Evolutionary conservation across 2,329 filamentous ascomycete species (phyloP).

Genomic region (Stromatinia cepivora): DNA sequence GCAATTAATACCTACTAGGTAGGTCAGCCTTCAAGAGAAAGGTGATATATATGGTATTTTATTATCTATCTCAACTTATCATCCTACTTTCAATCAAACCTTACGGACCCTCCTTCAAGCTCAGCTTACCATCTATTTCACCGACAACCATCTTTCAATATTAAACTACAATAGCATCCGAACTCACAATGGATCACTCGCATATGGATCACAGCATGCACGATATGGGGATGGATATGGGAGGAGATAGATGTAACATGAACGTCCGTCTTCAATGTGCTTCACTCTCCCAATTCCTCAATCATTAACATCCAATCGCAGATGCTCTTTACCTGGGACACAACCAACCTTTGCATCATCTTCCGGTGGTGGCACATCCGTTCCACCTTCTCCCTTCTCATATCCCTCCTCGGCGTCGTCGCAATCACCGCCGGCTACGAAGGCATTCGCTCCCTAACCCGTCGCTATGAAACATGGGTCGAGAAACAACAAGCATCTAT

Average conservation of each 20-base stretch:
- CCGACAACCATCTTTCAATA: not conserved
- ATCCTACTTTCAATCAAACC: not conserved
- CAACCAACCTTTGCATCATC: conserved; percentile 90
- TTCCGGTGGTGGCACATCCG: conserved; percentile 89
- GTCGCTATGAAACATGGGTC: conserved; percentile 67
- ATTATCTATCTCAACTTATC: not conserved
- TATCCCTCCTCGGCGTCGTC: conserved; percentile 81
- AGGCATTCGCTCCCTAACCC: conserved; percentile 72
- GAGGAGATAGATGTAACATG: conserved; percentile 78
- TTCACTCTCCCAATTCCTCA: not conserved
- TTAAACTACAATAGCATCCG: not conserved
- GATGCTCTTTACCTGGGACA: conserved; percentile 99
- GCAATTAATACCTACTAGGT: not conserved
- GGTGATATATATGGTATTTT: not conserved
- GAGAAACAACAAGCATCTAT: conserved; percentile 31
- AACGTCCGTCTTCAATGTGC: conserved; percentile 59
- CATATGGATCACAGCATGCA: conserved; percentile 44
- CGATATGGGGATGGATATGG: conserved; percentile 51
- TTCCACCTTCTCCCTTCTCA: conserved; percentile 69
- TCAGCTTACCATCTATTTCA: not conserved
- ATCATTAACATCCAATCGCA: conserved; percentile 43
- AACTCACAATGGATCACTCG: conserved; percentile 13
- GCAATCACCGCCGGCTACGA: conserved; percentile 91
- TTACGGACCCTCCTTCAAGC: not conserved
- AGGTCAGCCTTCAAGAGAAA: not conserved